A percentile compares a stretch with the other conserved stretches of the same genome.
phyloP scores from a whole-genome alignment of 2,329 filamentous ascomycete genomes.

The Polychaeton citri region DNA sequence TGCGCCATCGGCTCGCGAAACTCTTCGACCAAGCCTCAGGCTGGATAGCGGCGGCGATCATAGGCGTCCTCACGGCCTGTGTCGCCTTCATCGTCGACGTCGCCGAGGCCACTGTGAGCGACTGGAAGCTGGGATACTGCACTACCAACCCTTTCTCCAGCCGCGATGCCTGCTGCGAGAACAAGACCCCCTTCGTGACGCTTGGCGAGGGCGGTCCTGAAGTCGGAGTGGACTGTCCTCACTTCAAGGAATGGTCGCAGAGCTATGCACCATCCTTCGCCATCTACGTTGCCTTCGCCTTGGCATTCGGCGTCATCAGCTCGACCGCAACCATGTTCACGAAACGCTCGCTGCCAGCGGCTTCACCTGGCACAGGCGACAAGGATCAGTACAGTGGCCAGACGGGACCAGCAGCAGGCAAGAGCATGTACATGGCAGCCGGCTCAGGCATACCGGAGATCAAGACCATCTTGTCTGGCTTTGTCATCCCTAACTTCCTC shows the following conservation, averaged over 20 bases:
- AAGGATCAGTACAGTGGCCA: slow-evolving; percentile 11
- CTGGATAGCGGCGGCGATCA: slow-evolving; percentile 42
- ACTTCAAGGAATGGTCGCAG: slow-evolving; percentile 32
- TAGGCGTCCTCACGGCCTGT: slow-evolving; percentile 41
- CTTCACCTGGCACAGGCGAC: slow-evolving; percentile 20
- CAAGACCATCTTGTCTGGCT: slow-evolving; percentile 48
- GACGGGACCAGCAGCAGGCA: slow-evolving; percentile 21
- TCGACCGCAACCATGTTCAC: slow-evolving; percentile 38
- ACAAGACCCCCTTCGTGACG: slow-evolving; percentile 18
- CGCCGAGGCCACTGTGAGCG: slow-evolving; percentile 40
- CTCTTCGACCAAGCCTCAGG: slow-evolving; percentile 39
- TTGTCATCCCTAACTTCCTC: slow-evolving; percentile 45
- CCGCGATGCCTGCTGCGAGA: slow-evolving; percentile 37
- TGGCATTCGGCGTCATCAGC: slow-evolving; percentile 38
- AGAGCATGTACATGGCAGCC: slow-evolving; percentile 46
- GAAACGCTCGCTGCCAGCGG: slow-evolving; percentile 35
- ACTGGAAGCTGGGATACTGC: slow-evolving; percentile 47
- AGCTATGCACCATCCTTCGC: slow-evolving; percentile 30
- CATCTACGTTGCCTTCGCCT: slow-evolving; percentile 36
- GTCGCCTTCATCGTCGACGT: slow-evolving; percentile 45
- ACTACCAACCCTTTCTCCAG: slow-evolving; percentile 30
- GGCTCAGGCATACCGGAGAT: slow-evolving; percentile 49
- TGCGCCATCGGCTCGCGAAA: slow-evolving; percentile 27
- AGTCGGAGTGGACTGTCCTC: slow-evolving; percentile 20
- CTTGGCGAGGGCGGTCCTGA: slow-evolving; percentile 9